Evolutionary conservation across 257 asterid species (phyloP).

Genomic region (Penstemon barbatus): DNA sequence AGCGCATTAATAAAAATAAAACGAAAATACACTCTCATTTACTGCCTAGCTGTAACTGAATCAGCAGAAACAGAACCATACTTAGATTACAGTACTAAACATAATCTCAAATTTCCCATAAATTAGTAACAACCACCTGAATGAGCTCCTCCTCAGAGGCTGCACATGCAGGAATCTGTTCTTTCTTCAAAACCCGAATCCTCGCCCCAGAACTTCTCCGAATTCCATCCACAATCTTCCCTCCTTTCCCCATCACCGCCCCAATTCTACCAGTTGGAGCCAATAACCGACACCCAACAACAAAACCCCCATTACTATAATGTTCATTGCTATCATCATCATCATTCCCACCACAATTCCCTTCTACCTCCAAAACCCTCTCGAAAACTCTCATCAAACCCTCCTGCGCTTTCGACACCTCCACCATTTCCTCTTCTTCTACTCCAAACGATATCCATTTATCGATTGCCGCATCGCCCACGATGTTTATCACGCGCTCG

Average conservation of each 20-base stretch:
- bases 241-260: slow-evolving; percentile 58
- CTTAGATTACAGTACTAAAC: not conserved
- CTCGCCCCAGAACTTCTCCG: slow-evolving; percentile 47
- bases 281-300: slow-evolving; percentile 47
- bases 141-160: slow-evolving; percentile 49
- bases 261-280: slow-evolving; percentile 44
- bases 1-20: not conserved
- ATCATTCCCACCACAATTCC: slow-evolving; percentile 25
- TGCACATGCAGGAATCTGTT: slow-evolving; percentile 52
- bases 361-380: slow-evolving; percentile 57
- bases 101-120: not conserved
- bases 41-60: slow-evolving; percentile 1
- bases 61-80: not conserved
- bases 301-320: slow-evolving; percentile 16
- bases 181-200: slow-evolving; percentile 47
- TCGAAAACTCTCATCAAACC: slow-evolving; percentile 58
- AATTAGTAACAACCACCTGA: slow-evolving; percentile 41
- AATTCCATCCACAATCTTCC: slow-evolving; percentile 40
- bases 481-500: slow-evolving; percentile 56
- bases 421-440: slow-evolving; percentile 32
- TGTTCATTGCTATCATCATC: slow-evolving; percentile 20
- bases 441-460: slow-evolving; percentile 30
- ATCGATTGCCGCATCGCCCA: slow-evolving; percentile 43
- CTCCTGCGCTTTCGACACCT: slow-evolving; percentile 53
- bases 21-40: not conserved